Evolutionary conservation across 345 rosid genomes (phyloP).

Genomic region (Jatropha curcas): DNA sequence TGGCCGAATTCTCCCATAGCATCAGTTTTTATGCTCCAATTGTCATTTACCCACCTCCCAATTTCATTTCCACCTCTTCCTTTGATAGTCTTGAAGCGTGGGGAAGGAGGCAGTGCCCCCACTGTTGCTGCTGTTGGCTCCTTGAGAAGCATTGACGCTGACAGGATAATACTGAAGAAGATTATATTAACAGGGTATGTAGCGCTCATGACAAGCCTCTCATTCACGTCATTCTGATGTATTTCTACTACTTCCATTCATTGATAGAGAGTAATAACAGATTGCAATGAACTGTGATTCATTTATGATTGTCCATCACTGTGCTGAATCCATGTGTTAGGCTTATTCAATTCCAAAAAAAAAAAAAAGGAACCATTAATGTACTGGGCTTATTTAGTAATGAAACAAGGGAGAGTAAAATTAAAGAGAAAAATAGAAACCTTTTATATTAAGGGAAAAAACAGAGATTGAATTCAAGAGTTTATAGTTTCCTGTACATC

Average conservation of each 20-base stretch:
- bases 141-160: constrained; percentile 76
- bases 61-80: constrained; percentile 86
- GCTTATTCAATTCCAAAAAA: no score
- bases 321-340: no score
- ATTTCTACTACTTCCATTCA: background rate
- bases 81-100: constrained; percentile 63
- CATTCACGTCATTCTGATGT: background rate
- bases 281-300: no score
- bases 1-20: constrained; percentile 73
- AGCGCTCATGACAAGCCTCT: background rate
- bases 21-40: constrained; percentile 82
- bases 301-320: no score
- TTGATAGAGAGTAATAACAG: background rate
- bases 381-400: background rate
- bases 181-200: constrained; percentile 90
- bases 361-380: no score
- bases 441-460: no score
- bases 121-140: constrained; percentile 89
- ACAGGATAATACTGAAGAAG: constrained; percentile 78
- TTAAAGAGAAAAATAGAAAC: no score
- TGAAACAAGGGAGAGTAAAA: background rate
- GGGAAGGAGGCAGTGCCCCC: constrained; percentile 44
- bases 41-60: no score
- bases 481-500: background rate
- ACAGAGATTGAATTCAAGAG: no score